Evolutionary conservation across 2,329 filamentous ascomycete species (phyloP).

Genomic region (Chaetoscypha palmicola): DNA sequence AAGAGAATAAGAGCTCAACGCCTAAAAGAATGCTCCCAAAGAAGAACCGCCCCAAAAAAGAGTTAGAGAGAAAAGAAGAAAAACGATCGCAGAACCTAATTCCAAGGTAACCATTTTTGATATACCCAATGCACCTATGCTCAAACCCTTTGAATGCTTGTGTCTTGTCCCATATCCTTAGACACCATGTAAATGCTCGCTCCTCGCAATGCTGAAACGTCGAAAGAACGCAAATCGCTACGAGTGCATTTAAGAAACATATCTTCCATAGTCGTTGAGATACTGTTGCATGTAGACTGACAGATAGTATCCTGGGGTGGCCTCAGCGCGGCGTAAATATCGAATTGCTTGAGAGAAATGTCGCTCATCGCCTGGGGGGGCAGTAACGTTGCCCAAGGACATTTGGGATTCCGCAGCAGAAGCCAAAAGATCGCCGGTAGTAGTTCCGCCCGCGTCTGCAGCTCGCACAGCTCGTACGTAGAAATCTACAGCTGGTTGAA

Average conservation of each 20-base stretch:
- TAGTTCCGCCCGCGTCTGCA: conserved; percentile 33
- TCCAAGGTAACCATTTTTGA: too few species aligned
- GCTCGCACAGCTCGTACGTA: conserved; percentile 39
- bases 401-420: conserved; percentile 45
- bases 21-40: too few species aligned
- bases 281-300: conserved; percentile 42
- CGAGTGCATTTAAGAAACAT: conserved; percentile 18
- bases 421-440: conserved; percentile 38
- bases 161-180: not conserved
- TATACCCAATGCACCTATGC: too few species aligned
- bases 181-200: not conserved
- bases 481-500: conserved; percentile 46
- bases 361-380: conserved; percentile 36
- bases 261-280: conserved; percentile 39
- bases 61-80: too few species aligned
- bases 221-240: not conserved
- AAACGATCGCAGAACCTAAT: too few species aligned
- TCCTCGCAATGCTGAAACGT: conserved; percentile 6
- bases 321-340: conserved; percentile 38
- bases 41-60: too few species aligned
- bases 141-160: too few species aligned
- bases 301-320: conserved; percentile 37
- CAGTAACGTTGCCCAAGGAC: conserved; percentile 44
- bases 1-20: too few species aligned
- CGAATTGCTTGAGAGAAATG: conserved; percentile 40